Percentiles rank a stretch among this genome's conserved stretches.
Conservation (phyloP, 2,329 filamentous ascomycete species). For the Cladobotryum protrusum region DNA sequence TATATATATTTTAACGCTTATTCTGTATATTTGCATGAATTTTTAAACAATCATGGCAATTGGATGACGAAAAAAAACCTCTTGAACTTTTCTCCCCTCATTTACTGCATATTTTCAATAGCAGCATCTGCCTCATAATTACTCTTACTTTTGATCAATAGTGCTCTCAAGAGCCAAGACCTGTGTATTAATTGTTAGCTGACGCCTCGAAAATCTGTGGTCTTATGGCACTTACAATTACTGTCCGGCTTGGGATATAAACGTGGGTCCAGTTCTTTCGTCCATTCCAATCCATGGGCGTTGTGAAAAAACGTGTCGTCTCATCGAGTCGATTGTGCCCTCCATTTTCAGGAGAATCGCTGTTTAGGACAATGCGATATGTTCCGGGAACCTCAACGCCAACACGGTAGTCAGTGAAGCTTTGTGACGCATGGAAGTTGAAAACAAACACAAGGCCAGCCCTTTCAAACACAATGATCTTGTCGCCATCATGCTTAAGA, state of each 20-base stretch:
- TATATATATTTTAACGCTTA: not conserved
- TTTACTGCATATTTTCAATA: not conserved
- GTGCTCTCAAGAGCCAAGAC: constrained; percentile 6
- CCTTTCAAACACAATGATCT: constrained; percentile 92
- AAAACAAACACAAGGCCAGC: constrained; percentile 88
- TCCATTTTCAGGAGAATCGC: constrained; percentile 70
- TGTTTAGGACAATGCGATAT: constrained; percentile 80
- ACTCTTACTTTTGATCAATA: not conserved
- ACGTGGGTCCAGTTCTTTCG: constrained; percentile 87
- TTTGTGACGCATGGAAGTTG: constrained; percentile 84
- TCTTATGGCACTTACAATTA: constrained; percentile 54
- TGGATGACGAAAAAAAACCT: not conserved
- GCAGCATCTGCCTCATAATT: not conserved
- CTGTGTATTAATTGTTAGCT: constrained; percentile 1
- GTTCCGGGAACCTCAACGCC: constrained; percentile 80
- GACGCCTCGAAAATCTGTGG: not conserved
- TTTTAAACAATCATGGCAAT: too few species aligned
- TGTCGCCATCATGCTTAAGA: constrained; percentile 88
- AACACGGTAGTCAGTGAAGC: constrained; percentile 87
- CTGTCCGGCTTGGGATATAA: constrained; percentile 79
- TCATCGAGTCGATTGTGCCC: constrained; percentile 73
- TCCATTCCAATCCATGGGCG: constrained; percentile 82
- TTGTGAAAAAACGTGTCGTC: constrained; percentile 86
- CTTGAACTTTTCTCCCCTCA: not conserved
- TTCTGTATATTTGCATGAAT: not conserved